Base-by-base conservation (phyloP, 1,284 basidiomycete genomes). In the Leccinum insolens region DNA sequence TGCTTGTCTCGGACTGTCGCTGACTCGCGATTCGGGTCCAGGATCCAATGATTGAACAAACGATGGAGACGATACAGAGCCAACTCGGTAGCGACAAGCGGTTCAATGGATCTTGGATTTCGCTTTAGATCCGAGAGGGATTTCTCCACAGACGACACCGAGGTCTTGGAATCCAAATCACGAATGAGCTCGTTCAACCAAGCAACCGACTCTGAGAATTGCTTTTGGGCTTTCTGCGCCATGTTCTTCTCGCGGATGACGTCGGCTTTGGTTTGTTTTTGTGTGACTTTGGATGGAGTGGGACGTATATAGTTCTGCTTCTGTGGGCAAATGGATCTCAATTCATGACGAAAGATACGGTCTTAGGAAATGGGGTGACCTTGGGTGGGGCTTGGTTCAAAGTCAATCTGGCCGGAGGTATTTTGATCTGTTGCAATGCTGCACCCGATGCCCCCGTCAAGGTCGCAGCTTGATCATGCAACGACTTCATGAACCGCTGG, bases 401-500 rank as follows among this genome's bases (percentile, higher is more conserved):
- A 34, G 69, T 39, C 14, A 63, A 46, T 3, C 78, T 74, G 2
- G 77, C 81, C 2, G 84, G 71, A 2, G 82, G 78, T 67, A 91
- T 90, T 17, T 83, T 80, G 41, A 87, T 83, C 66, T 83, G 83
- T 72, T 86, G 80, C 41, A 91, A 78, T 3, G 77, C 77, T 1
- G 79, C 80, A 0, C 90, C 89, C 5, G 25, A 22, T 22, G 22
- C 22, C 22, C 22, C 22, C 22, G 22, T 22, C 22, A 22, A 22
- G 22, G 22, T 22, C 22, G 22, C 84, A 7, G 90, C 89, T 60
- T 88, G 87, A 67, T 81, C 78, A 68, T 89, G 87, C 67, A 91
- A 71, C 17, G 73, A 79, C 31, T 81, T 77, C 85, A 89, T 89
- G 74, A 85, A 86, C 3, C 82, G 77, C 71, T 92, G 90, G 17